phyloP scores from a whole-genome alignment of 2,329 filamentous ascomycete species.

The Diaporthe eres region DNA sequence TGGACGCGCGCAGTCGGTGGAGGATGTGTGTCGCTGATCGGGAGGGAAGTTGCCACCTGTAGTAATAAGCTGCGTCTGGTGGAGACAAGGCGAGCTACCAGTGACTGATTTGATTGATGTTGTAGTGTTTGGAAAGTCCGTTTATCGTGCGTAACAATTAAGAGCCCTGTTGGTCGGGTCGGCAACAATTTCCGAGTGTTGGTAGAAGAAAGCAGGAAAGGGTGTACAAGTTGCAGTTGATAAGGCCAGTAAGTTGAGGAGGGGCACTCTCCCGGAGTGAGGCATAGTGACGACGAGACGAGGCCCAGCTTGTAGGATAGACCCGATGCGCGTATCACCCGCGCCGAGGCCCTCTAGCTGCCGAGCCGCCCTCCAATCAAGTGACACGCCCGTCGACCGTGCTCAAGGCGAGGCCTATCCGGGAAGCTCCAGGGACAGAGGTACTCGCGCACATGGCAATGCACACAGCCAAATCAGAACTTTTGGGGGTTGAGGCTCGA shows the following conservation, averaged over 20 bases:
- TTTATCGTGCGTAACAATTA: background rate
- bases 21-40: background rate
- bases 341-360: slow-evolving; percentile 17
- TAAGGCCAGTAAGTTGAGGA: background rate
- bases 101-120: background rate
- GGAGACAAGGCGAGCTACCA: slow-evolving; percentile 49
- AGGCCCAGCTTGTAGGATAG: slow-evolving; percentile 18
- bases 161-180: background rate
- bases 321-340: slow-evolving; percentile 25
- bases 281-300: slow-evolving; percentile 32
- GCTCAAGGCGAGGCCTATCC: slow-evolving; percentile 30
- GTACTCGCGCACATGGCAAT: background rate
- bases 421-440: background rate
- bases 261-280: background rate
- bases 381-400: slow-evolving; percentile 6
- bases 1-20: slow-evolving; percentile 1
- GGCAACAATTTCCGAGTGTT: background rate
- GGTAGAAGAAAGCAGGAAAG: background rate
- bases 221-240: background rate
- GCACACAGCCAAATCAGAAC: background rate
- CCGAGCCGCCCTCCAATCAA: slow-evolving; percentile 27
- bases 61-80: slow-evolving; percentile 43
- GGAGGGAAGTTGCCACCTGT: slow-evolving; percentile 34
- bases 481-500: background rate
- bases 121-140: background rate